Base-by-base conservation (phyloP, 208 protist species). In the Herpetomonas samuelpessoai region DNA sequence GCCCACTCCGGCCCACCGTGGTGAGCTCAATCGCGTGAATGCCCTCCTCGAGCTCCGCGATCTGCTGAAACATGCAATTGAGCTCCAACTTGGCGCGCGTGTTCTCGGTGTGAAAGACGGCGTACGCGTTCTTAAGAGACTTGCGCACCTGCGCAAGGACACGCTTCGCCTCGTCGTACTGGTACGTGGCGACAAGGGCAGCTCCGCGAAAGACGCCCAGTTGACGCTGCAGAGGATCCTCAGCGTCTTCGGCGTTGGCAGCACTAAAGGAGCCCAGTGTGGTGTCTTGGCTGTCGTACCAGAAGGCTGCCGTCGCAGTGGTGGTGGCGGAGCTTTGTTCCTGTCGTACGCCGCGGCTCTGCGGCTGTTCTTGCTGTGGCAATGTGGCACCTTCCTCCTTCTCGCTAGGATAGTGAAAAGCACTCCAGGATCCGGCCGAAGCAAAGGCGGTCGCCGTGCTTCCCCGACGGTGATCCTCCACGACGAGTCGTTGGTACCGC, bases 41-140 rank as follows among this genome's bases (percentile, higher is more conserved):
- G 55, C 80, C 88, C 62, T 95, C 88, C 59, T 89, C 83, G 14
- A 92, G 73, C 48, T 95, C 85, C 49, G 88, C 86, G 2, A 95
- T 72, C 66, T 91, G 74, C 67, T 90, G 79, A 57, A 92, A 91
- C 57, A 95, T 72, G 51, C 76, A 78, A 60, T 75, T 78, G 41
- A 88, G 67, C 65, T 95, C 83, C 48, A 89, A 73, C 52, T 86
- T 92, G 14, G 84, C 58, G 25, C 83, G 83, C 10, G 68, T 57
- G 67, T 90, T 81, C 55, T 83, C 74, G 1, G 83, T 91, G 67
- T 89, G 76, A 44, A 91, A 88, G 24, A 90, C 74, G 1, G 81
- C 66, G 70, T 91, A 91, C 14, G 68, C 73, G 61, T 86, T 71
- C n/a, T 68, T 58, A 38, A 95, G 63, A 0, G 71, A 60, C n/a